Evolutionary conservation across 2,329 filamentous ascomycete genomes (phyloP), one percentile per base, ranked within the genome.

Genomic region (Penicillium sclerotigenum): DNA sequence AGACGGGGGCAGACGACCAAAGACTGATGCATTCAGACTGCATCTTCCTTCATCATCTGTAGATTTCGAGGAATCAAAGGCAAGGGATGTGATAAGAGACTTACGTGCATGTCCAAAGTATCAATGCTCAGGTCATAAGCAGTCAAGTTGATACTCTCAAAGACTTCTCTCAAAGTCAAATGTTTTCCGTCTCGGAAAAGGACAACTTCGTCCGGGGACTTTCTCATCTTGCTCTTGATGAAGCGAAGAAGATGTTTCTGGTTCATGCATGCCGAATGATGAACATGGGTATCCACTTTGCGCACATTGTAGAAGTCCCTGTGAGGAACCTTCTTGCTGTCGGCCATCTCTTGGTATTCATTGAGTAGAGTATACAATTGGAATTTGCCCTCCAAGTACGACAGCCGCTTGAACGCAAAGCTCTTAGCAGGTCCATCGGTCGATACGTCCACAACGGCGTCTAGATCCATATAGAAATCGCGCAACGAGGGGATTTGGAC

Each of bases 181-280:
- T 96, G 86, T 73, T 93, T 96, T 57, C 89, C 93, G 73, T 99
- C 94, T 70, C 94, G 85, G 73, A 87, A 95, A 42, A 99, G 83
- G 7, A 99, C 94, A 31, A 94, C 86, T 76, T 99, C 94, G 68
- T 97, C 90, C 0, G 92, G 91, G 18, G 85, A 94, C 75, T 96
- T 99, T 83, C 97, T 97, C 91, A 99, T 97, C 78, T 99, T 99
- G 76, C 91, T 96, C 77, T 99, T 99, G 80, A 99, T 99, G 76
- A 99, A 99, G 52, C 94, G 90, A 58, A 99, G 80, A 55, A 99
- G 78, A 81, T 99, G 94, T 77, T 99, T 99, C 75, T 99, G 94
- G 71, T 99, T 99, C 94, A 99, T 99, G 73, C 94, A 99, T 24
- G 94, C 94, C 16, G 94, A 99, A 74, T 99, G 94, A 72, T 99